Percentiles rank a stretch among this genome's conserved stretches.
Conservation (phyloP, 164 flowering plant genomes). For the Buxus sempervirens region DNA sequence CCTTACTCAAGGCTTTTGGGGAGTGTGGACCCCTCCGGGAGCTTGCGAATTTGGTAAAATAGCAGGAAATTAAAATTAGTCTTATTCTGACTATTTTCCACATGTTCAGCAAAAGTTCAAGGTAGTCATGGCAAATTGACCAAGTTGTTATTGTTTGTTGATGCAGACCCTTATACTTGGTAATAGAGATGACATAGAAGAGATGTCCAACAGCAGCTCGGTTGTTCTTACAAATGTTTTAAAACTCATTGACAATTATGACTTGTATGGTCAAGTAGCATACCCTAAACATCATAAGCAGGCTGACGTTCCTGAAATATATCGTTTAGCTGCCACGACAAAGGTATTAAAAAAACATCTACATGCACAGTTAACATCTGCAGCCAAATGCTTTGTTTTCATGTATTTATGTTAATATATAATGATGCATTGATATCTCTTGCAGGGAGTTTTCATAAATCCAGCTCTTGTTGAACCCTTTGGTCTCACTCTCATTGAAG, state of each 20-base stretch:
- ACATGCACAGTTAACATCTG: no score
- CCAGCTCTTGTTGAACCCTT: conserved; percentile 97
- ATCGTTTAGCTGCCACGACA: conserved; percentile 93
- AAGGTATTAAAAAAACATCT: conserved; percentile 47
- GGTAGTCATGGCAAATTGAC: no score
- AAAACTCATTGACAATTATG: conserved; percentile 92
- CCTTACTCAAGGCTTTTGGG: conserved; percentile 98
- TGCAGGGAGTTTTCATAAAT: conserved; percentile 95
- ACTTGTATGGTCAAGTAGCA: conserved; percentile 98
- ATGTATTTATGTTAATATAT: no score
- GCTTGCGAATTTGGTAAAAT: conserved; percentile 87
- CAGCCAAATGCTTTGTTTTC: no score
- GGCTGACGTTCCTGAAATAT: conserved; percentile 92
- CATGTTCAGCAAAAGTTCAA: no score
- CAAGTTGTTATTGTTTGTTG: conserved; percentile 6
- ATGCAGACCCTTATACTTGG: conserved; percentile 94
- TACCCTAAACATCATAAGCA: conserved; percentile 99
- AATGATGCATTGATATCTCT: background rate
- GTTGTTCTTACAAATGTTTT: conserved; percentile 82
- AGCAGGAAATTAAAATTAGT: no score
- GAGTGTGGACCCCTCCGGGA: conserved; percentile 95
- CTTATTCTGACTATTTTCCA: no score
- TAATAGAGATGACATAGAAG: conserved; percentile 89
- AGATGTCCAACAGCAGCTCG: conserved; percentile 88
- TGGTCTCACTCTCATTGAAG: no score